Percentiles rank a stretch among this genome's conserved stretches.
These are phyloP conservation scores for Lepidopterella palustris DNA, from an alignment of 495 filamentous ascomycete genomes.

Conservation along the genomic window DNA sequence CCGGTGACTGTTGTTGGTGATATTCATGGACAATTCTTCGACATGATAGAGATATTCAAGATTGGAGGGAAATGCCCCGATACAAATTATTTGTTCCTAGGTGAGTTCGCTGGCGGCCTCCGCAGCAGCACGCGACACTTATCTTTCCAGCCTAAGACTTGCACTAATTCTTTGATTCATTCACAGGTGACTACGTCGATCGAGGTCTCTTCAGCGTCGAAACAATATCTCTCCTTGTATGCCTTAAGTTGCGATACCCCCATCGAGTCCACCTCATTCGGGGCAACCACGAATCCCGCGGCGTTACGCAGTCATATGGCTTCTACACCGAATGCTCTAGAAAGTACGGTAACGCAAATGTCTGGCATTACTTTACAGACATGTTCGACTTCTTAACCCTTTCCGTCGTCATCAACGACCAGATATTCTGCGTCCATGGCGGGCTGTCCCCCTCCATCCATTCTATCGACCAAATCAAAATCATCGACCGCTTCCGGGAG, in stretches of 20 bases:
- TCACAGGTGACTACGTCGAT: slow-evolving; percentile 88
- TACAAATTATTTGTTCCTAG: slow-evolving; percentile 96
- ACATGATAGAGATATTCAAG: slow-evolving; percentile 97
- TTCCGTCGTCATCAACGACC: slow-evolving; percentile 94
- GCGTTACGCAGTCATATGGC: slow-evolving; percentile 96
- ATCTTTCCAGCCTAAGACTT: not conserved
- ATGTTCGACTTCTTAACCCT: slow-evolving; percentile 99
- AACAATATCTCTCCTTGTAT: slow-evolving; percentile 92
- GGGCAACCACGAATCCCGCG: slow-evolving; percentile 94
- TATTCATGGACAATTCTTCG: slow-evolving; percentile 98
- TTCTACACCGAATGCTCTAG: slow-evolving; percentile 98
- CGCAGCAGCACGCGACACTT: slow-evolving; percentile 10
- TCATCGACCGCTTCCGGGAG: slow-evolving; percentile 96
- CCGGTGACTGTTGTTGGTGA: slow-evolving; percentile 98
- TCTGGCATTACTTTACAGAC: slow-evolving; percentile 99
- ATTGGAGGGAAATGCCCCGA: slow-evolving; percentile 95
- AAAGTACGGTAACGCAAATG: slow-evolving; percentile 96
- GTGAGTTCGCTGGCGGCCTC: slow-evolving; percentile 47
- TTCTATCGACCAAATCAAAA: slow-evolving; percentile 98
- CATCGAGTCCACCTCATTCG: slow-evolving; percentile 87
- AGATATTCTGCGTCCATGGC: slow-evolving; percentile 98
- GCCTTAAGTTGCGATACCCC: slow-evolving; percentile 89
- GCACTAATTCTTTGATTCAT: not conserved
- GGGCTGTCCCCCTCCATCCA: slow-evolving; percentile 94
- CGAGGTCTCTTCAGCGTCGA: slow-evolving; percentile 95